Evolutionary conservation across 192 early-diverging fungal species (phyloP).

Genomic region (Coemansia sp.): DNA sequence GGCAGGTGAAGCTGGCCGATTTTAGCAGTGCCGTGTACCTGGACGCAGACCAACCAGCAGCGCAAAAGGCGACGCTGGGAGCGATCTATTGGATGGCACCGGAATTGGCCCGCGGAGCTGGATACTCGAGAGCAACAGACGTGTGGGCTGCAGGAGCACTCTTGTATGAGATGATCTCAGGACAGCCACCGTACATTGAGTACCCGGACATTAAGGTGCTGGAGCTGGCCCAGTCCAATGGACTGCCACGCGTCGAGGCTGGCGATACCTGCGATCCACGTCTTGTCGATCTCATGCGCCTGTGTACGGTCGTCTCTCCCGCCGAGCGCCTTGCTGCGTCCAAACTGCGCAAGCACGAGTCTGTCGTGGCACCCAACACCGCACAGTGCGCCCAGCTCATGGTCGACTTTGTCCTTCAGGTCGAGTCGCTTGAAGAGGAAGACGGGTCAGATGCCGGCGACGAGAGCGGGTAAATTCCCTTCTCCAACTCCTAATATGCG

Average conservation of each 20-base stretch:
- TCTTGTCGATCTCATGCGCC: conserved; percentile 40
- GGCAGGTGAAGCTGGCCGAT: conserved; percentile 68
- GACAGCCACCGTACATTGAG: conserved; percentile 56
- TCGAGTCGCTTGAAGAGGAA: conserved; percentile 47
- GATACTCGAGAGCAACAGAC: conserved; percentile 43
- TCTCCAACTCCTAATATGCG: neutral
- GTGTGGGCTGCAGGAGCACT: conserved; percentile 55
- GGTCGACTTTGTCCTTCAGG: conserved; percentile 48
- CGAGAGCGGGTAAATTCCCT: neutral
- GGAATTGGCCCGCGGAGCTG: conserved; percentile 50
- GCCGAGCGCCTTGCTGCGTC: conserved; percentile 34
- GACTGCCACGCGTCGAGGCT: conserved; percentile 33
- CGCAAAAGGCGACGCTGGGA: conserved; percentile 44
- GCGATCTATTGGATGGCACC: conserved; percentile 59
- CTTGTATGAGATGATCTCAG: conserved; percentile 54
- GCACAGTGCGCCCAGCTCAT: conserved; percentile 44
- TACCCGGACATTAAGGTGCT: conserved; percentile 54
- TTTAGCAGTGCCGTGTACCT: conserved; percentile 53
- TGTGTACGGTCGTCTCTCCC: conserved; percentile 24
- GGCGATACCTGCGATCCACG: conserved; percentile 26
- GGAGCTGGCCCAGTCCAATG: conserved; percentile 48
- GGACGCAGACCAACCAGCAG: conserved; percentile 37
- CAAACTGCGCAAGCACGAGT: conserved; percentile 49
- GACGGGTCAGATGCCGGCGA: conserved; percentile 19
- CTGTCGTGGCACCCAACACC: conserved; percentile 22